Base-by-base conservation (phyloP, 2,329 filamentous ascomycete species). In the Pezicula rhizophila region DNA sequence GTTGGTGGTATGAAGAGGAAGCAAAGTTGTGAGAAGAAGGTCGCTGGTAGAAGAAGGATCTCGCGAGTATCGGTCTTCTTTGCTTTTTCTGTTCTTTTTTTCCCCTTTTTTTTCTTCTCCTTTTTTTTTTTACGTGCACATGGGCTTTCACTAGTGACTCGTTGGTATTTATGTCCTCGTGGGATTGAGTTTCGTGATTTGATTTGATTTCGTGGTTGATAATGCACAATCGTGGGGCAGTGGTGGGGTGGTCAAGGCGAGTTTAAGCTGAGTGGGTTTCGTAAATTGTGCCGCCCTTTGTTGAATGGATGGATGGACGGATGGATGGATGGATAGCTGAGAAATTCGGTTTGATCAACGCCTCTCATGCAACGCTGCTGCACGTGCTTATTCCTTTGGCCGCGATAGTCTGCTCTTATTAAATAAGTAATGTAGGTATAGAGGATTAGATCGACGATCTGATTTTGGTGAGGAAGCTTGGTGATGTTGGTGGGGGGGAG, bases 211-310 rank as follows among this genome's bases (percentile, higher is more conserved):
- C 12, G 42, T 28, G 8, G 8, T 28, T 17, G 42, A 33, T 12
- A 44, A 44, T n/a, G 25, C 15, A 17, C 6, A 10, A 25, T 8
- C 25, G 25, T 28, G 47, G 20, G 45, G 48, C 40, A 51, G 37
- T 31, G 28, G 37, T 38, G 43, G 34, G 41, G 35, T n/a, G n/a
- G n/a, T n/a, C n/a, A n/a, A n/a, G n/a, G n/a, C n/a, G n/a, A n/a
- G n/a, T 18, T 38, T 34, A 34, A 39, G 18, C 34, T 40, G 46
- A 33, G 18, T 38, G 25, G 39, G 40, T 17, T 26, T 47, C 11
- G 28, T n/a, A 11, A 11, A 17, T 18, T 8, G 43, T 14, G 8
- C 7, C 33, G 20, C 11, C 33, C 25, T 45, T n/a, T n/a, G n/a
- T n/a, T n/a, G n/a, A n/a, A n/a, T n/a, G n/a, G n/a, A n/a, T n/a